Evolutionary conservation across 2,329 filamentous ascomycete species (phyloP).

Genomic region (Trichoderma sp.): DNA sequence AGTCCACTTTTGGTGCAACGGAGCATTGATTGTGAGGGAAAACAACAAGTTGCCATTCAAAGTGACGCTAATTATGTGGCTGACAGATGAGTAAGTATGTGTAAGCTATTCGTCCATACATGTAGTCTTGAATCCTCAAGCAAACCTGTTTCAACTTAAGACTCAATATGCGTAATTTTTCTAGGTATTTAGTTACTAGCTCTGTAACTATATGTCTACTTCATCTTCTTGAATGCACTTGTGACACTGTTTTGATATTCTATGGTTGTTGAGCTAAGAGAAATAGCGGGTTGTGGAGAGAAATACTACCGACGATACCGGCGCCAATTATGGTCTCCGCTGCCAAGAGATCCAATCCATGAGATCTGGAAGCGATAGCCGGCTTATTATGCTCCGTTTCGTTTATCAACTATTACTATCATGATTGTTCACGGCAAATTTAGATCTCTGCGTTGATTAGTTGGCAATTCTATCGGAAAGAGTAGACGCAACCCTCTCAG

Average conservation of each 20-base stretch:
- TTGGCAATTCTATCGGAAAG: background rate
- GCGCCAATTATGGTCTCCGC: background rate
- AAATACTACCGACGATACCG: background rate
- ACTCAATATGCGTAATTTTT: background rate
- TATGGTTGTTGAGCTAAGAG: background rate
- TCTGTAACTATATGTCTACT: background rate
- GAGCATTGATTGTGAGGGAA: background rate
- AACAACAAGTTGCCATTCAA: background rate
- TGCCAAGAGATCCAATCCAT: background rate
- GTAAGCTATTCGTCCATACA: background rate
- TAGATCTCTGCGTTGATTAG: background rate
- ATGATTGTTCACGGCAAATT: background rate
- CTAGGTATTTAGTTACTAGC: background rate
- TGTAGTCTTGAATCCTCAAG: too few species aligned
- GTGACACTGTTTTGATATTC: rapidly evolving
- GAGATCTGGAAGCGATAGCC: background rate
- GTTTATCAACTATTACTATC: background rate
- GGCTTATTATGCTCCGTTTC: background rate
- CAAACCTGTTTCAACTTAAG: background rate
- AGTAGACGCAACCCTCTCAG: background rate
- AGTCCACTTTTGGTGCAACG: background rate
- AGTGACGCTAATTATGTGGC: background rate
- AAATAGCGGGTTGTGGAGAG: background rate
- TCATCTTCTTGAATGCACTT: background rate
- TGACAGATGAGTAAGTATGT: background rate